phyloP scores from a whole-genome alignment of 192 early-diverging fungal species.

The Lobosporangium transversale region DNA sequence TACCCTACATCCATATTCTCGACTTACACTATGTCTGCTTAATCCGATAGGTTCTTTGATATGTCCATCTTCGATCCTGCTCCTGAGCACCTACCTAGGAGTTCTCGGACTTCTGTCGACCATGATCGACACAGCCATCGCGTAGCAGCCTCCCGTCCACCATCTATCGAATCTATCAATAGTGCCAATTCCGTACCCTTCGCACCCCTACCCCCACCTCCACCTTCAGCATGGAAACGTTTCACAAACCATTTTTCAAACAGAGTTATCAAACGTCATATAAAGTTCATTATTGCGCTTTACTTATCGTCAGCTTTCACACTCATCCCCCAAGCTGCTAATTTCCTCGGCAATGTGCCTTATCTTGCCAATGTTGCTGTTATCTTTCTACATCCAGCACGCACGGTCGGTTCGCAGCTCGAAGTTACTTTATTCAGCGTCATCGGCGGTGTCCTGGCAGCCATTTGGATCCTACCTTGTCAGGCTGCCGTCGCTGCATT shows the following conservation, averaged over 20 bases:
- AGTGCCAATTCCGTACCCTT: conserved; percentile 46
- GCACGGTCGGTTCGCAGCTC: conserved; percentile 60
- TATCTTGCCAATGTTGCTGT: conserved; percentile 48
- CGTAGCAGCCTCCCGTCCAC: conserved; percentile 21
- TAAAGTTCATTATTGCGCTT: conserved; percentile 55
- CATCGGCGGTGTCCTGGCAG: conserved; percentile 51
- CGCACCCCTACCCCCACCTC: conserved; percentile 38
- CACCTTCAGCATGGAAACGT: conserved; percentile 38
- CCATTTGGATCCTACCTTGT: conserved; percentile 51
- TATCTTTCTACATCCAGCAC: conserved; percentile 60
- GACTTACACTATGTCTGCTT: too few relatives aligned
- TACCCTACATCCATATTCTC: too few relatives aligned
- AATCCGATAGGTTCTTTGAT: conserved; percentile 34
- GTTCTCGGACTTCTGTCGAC: conserved; percentile 33
- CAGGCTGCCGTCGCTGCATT: conserved; percentile 37
- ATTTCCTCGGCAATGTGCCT: conserved; percentile 30
- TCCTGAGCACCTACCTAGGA: conserved; percentile 22
- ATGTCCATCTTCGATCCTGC: conserved; percentile 50
- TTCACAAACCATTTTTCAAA: conserved; percentile 51
- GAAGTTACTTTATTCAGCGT: conserved; percentile 58
- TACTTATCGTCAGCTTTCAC: conserved; percentile 45
- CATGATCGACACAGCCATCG: conserved; percentile 26
- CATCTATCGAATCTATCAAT: conserved; percentile 46
- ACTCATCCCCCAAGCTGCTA: conserved; percentile 31
- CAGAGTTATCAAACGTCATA: conserved; percentile 54